Percentiles rank a stretch among this genome's conserved stretches.
Evolutionary conservation across 164 flowering plant species (phyloP).

Genomic region (Stephania japonica): DNA sequence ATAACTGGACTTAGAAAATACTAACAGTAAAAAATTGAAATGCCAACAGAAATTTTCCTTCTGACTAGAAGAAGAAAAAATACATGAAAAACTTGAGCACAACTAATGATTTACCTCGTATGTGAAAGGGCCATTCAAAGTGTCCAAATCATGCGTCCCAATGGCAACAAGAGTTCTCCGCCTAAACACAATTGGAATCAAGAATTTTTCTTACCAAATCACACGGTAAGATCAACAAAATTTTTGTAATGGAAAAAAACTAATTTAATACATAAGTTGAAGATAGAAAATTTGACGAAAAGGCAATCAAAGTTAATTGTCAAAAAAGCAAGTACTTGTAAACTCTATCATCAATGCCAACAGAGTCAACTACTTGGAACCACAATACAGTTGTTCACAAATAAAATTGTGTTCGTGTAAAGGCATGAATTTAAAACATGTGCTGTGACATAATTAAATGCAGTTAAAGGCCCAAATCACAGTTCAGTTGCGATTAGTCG

Average conservation of each 20-base stretch:
- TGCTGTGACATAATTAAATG: too few relatives aligned
- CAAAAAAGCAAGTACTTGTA: not conserved
- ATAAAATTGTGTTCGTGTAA: too few relatives aligned
- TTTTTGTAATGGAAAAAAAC: not conserved
- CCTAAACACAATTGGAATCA: slow-evolving; percentile 26
- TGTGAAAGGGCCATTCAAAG: slow-evolving; percentile 81
- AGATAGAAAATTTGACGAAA: not conserved
- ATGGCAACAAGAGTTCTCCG: slow-evolving; percentile 90
- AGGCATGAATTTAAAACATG: too few relatives aligned
- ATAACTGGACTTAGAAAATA: not conserved
- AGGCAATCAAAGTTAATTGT: too few relatives aligned
- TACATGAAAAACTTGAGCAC: not conserved
- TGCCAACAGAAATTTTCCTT: not conserved
- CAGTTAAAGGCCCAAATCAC: too few relatives aligned
- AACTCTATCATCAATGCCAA: not conserved
- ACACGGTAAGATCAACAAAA: not conserved
- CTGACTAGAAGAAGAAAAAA: not conserved
- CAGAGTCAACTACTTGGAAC: not conserved
- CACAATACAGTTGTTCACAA: not conserved
- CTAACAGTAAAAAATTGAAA: not conserved
- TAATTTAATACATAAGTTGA: not conserved
- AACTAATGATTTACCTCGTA: slow-evolving; percentile 60
- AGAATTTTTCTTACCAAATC: not conserved
- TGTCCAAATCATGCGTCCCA: slow-evolving; percentile 98
- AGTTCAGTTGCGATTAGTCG: too few relatives aligned